These are phyloP conservation scores for Berberis vulgaris DNA, from an alignment of 164 flowering plant species.

Conservation along the genomic window DNA sequence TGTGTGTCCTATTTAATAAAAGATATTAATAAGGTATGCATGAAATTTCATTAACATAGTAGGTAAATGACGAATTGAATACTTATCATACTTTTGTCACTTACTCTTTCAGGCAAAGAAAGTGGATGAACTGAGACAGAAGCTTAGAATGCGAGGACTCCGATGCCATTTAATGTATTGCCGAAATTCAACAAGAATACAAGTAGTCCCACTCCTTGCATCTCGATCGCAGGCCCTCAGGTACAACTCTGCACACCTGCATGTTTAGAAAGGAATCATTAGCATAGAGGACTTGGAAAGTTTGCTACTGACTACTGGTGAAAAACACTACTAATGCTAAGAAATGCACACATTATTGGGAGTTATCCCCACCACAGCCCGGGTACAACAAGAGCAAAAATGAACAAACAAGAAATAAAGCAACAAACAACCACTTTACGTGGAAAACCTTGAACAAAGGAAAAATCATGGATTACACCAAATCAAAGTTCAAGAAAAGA, in stretches of 20 bases:
- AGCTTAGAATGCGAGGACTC: slow-evolving; percentile 85
- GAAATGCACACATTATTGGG: too few relatives aligned
- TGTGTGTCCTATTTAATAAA: slow-evolving; percentile 66
- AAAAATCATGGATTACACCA: too few relatives aligned
- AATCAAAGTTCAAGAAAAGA: too few relatives aligned
- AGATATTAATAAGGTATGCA: slow-evolving; percentile 48
- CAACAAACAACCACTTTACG: too few relatives aligned
- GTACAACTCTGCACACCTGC: slow-evolving; percentile 19
- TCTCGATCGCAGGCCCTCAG: slow-evolving; percentile 94
- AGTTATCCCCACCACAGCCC: too few relatives aligned
- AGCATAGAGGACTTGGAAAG: too few relatives aligned
- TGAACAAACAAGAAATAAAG: too few relatives aligned
- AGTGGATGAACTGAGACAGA: slow-evolving; percentile 87
- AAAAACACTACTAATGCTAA: too few relatives aligned
- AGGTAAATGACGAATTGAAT: neutral
- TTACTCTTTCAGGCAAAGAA: slow-evolving; percentile 42
- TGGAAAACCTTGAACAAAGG: too few relatives aligned
- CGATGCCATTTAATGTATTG: slow-evolving; percentile 95
- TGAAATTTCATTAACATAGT: neutral
- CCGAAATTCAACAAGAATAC: slow-evolving; percentile 76
- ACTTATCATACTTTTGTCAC: neutral
- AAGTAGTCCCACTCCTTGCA: slow-evolving; percentile 79
- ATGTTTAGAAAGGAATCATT: too few relatives aligned
- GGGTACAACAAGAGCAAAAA: too few relatives aligned
- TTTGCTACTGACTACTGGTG: too few relatives aligned